These are phyloP conservation scores for Ilex paraguariensis DNA, from an alignment of 305 asterid genomes.

Conservation along the genomic window DNA sequence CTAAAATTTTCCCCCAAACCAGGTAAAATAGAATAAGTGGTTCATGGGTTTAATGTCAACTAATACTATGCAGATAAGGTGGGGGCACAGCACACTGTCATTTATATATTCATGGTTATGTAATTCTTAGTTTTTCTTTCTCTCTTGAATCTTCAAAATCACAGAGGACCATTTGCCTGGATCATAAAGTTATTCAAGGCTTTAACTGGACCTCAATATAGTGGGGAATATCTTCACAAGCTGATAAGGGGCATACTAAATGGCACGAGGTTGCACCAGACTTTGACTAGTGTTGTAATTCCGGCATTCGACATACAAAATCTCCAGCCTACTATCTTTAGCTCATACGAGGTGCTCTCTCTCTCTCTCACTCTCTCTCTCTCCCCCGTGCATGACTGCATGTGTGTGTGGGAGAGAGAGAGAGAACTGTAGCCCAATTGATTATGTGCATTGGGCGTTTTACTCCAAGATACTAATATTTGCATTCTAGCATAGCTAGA, in stretches of 20 bases:
- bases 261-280: slow-evolving; percentile 32
- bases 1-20: neutral
- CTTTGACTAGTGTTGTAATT: slow-evolving; percentile 48
- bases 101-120: too few species aligned
- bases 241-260: slow-evolving; percentile 32
- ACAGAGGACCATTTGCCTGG: slow-evolving; percentile 45
- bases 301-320: slow-evolving; percentile 52
- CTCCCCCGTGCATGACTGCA: too few species aligned
- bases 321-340: slow-evolving; percentile 57
- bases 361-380: neutral
- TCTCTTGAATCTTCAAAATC: neutral
- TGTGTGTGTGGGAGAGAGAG: too few species aligned
- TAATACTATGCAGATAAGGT: too few species aligned
- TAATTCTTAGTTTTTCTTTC: too few species aligned
- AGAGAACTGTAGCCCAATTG: too few species aligned
- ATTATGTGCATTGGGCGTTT: too few species aligned
- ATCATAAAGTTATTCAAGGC: slow-evolving; percentile 22
- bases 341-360: slow-evolving; percentile 34
- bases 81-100: too few species aligned
- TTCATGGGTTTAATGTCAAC: too few species aligned
- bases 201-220: slow-evolving; percentile 44
- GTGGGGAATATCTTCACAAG: slow-evolving; percentile 48
- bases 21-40: neutral
- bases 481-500: too few species aligned
- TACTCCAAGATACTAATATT: too few species aligned